Evolutionary conservation across 2,329 filamentous ascomycete species (phyloP), one percentile per base, ranked within the genome.

Genomic region (Colletotrichum sp.): DNA sequence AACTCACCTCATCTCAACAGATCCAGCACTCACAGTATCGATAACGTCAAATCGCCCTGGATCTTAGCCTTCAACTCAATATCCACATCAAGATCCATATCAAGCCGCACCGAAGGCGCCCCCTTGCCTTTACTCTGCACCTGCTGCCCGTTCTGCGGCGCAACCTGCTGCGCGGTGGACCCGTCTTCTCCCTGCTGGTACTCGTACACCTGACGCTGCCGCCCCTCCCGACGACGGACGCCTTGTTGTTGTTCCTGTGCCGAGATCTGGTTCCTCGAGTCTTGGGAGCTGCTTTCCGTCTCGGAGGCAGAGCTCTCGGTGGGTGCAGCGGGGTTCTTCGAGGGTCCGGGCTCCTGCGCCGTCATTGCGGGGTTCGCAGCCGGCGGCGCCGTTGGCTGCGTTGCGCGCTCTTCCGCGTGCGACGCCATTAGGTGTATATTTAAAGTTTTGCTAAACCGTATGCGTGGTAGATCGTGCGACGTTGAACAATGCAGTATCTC

Each of bases 31-130:
- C 8, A 76, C 69, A 72, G 26, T 28, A 77, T 57, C 3, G 76
- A 76, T 2, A 77, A 21, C 5, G 57, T 44, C 16, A 77, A 9
- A 6, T 76, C 73, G 15, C 76, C 76, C 16, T 70, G 60, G 2
- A 77, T 70, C 73, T 76, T 77, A 3, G 76, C 76, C 18, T 77
- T 77, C 52, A 77, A 13, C 44, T 77, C 73, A 26, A 77, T 52
- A 7, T 77, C 73, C 5, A 77, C 36, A 21, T 77, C 76, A 16
- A 77, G 69, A 6, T 77, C 24, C 76, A 77, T 76, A 8, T 77
- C 76, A 4, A 77, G 65, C n/a, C 66, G 21, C 10, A 77, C 65
- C 2, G 76, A 72, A 8, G 76, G 76, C 3, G 69, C 76, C 13
- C 60, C 76, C 4, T 65, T 76, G 64, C 70, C 30, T 7, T 34